Percentiles rank a stretch among this genome's conserved stretches.
Evolutionary conservation across 1,139 yeast species (phyloP).

Genomic region (Yamadazyma dendronema): DNA sequence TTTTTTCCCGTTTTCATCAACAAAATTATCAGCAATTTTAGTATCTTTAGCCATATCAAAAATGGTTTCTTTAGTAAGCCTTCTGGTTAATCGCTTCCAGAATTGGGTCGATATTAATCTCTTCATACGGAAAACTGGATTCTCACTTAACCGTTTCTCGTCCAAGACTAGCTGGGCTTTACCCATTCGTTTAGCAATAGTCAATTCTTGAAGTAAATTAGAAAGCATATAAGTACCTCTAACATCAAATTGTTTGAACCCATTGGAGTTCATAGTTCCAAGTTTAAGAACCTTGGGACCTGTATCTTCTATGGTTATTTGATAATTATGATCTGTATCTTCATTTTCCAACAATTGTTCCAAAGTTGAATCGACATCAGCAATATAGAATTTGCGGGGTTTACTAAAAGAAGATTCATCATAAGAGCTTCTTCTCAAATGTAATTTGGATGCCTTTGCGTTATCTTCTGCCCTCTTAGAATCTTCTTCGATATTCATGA

Average conservation of each 20-base stretch:
- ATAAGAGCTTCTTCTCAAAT: constrained; percentile 58
- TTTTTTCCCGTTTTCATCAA: constrained; percentile 32
- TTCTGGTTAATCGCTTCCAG: constrained; percentile 79
- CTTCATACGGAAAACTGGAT: constrained; percentile 77
- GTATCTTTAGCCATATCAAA: constrained; percentile 79
- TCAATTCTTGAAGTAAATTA: constrained; percentile 82
- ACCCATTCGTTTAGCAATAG: constrained; percentile 82
- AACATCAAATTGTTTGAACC: constrained; percentile 68
- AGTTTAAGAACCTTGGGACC: constrained; percentile 88
- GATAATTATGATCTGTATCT: constrained; percentile 84
- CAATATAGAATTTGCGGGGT: constrained; percentile 63
- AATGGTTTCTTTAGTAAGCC: constrained; percentile 59
- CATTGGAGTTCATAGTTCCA: constrained; percentile 84
- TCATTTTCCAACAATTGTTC: constrained; percentile 68
- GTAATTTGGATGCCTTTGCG: constrained; percentile 12
- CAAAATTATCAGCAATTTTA: constrained; percentile 62
- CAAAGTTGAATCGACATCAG: constrained; percentile 73
- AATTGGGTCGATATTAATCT: constrained; percentile 75
- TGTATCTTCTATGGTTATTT: constrained; percentile 87
- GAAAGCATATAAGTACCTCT: constrained; percentile 92
- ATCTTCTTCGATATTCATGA: constrained; percentile 7
- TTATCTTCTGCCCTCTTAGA: neutral
- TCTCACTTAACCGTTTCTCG: constrained; percentile 81
- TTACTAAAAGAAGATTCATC: constrained; percentile 48
- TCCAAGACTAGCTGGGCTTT: constrained; percentile 74